phyloP scores from a whole-genome alignment of 192 early-diverging fungal genomes.

The Endogone sp. region DNA sequence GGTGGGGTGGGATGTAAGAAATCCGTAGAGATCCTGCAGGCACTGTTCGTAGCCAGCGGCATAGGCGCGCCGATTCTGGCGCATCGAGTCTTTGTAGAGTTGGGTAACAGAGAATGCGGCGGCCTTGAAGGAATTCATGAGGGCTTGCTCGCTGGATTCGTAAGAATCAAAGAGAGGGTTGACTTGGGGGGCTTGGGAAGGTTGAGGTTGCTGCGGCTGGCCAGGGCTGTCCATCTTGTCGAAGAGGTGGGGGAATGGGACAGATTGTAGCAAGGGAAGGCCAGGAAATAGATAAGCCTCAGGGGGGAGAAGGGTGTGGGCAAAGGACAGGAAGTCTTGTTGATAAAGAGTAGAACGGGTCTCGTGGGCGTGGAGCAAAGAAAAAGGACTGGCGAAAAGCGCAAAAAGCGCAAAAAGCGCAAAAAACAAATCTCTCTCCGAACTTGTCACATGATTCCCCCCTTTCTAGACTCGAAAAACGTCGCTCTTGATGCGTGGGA shows the following conservation, averaged over 20 bases:
- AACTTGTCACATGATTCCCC: too few relatives aligned
- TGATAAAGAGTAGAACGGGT: too few relatives aligned
- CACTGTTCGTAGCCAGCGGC: constrained; percentile 48
- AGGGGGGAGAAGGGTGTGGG: not conserved
- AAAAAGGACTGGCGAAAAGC: too few relatives aligned
- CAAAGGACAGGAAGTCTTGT: too few relatives aligned
- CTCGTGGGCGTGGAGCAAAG: too few relatives aligned
- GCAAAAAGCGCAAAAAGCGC: too few relatives aligned
- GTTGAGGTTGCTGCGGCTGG: not conserved
- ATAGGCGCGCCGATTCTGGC: constrained; percentile 43
- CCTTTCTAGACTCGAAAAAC: too few relatives aligned
- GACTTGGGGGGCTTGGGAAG: not conserved
- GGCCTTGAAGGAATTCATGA: constrained; percentile 48
- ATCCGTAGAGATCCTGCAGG: constrained; percentile 45
- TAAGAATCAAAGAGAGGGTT: constrained; percentile 20
- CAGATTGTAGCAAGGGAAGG: too few relatives aligned
- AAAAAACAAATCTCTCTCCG: too few relatives aligned
- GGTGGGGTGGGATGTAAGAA: constrained; percentile 38
- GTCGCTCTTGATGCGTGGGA: too few relatives aligned
- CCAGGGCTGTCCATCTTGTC: not conserved
- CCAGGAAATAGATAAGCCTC: too few relatives aligned
- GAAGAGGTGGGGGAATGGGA: not conserved
- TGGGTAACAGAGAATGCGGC: constrained; percentile 47
- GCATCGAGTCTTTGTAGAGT: constrained; percentile 51
- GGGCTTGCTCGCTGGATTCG: constrained; percentile 42